Conservation (phyloP, 2,329 filamentous ascomycete species). For the Cordyceps cateniannulata region DNA sequence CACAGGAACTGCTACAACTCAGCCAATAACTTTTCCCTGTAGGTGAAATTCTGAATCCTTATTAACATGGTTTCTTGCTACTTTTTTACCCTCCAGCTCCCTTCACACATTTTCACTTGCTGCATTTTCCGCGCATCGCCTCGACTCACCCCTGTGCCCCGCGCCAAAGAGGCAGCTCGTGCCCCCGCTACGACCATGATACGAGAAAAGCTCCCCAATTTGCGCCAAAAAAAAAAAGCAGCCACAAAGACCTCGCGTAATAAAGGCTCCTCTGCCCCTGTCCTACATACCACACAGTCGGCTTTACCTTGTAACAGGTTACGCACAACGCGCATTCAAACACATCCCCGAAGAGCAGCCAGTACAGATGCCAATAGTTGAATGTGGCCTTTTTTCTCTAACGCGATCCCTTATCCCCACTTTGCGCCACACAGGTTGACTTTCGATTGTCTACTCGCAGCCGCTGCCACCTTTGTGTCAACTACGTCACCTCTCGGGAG, state of each 20-base stretch:
- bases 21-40: neutral
- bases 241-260: neutral
- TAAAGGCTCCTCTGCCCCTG: neutral
- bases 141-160: neutral
- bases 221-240: too few relatives aligned
- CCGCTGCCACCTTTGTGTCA: neutral
- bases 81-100: neutral
- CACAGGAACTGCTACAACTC: neutral
- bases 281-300: neutral
- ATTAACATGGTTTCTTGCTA: too few relatives aligned
- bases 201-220: too few relatives aligned
- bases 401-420: neutral
- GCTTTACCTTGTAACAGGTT: neutral
- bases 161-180: slow-evolving; percentile 9
- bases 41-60: too few relatives aligned
- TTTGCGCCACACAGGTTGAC: neutral
- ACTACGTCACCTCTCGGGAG: neutral
- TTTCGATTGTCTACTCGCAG: neutral
- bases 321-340: neutral
- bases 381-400: neutral
- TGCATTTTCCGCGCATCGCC: neutral
- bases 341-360: neutral
- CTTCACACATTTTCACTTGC: neutral
- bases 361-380: neutral
- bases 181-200: neutral